Conservation (phyloP, 2,329 filamentous ascomycete genomes). For the Pleochaeta shiraiana region DNA sequence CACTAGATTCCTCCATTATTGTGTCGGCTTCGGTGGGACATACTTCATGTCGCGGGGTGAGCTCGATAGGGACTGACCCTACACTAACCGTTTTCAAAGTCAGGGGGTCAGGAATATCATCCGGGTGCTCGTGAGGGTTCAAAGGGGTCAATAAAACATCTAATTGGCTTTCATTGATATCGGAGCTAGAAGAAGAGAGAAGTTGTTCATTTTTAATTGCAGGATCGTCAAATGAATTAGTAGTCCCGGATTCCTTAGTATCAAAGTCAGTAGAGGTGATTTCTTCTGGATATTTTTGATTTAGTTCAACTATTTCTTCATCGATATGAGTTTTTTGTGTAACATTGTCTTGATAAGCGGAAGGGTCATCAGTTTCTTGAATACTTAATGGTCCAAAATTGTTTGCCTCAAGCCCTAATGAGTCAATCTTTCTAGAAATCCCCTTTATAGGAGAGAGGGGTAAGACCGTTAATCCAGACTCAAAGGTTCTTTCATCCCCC, state of each 20-base stretch:
- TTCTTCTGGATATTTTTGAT: not conserved
- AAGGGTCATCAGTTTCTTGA: not conserved
- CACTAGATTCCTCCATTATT: not conserved
- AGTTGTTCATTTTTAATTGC: too few relatives aligned
- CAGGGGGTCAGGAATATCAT: too few relatives aligned
- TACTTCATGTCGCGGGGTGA: too few relatives aligned
- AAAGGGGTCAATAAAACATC: too few relatives aligned
- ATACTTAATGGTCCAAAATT: not conserved
- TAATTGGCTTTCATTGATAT: too few relatives aligned
- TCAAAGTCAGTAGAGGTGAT: not conserved
- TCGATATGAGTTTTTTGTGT: not conserved
- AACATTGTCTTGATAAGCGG: not conserved
- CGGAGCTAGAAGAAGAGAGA: too few relatives aligned
- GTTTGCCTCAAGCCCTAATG: slow-evolving; percentile 11
- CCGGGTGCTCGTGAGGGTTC: too few relatives aligned
- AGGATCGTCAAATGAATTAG: too few relatives aligned
- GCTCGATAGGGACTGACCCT: too few relatives aligned
- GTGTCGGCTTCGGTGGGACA: not conserved
- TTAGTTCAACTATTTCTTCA: not conserved
- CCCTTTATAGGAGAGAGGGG: slow-evolving; percentile 33
- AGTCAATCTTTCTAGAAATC: slow-evolving; percentile 15
- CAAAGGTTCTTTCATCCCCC: slow-evolving; percentile 32
- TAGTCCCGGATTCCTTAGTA: not conserved
- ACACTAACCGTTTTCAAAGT: too few relatives aligned
- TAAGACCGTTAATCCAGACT: slow-evolving; percentile 33